Evolutionary conservation across 2,329 filamentous ascomycete species (phyloP).

Genomic region (Apiospora arundinis): DNA sequence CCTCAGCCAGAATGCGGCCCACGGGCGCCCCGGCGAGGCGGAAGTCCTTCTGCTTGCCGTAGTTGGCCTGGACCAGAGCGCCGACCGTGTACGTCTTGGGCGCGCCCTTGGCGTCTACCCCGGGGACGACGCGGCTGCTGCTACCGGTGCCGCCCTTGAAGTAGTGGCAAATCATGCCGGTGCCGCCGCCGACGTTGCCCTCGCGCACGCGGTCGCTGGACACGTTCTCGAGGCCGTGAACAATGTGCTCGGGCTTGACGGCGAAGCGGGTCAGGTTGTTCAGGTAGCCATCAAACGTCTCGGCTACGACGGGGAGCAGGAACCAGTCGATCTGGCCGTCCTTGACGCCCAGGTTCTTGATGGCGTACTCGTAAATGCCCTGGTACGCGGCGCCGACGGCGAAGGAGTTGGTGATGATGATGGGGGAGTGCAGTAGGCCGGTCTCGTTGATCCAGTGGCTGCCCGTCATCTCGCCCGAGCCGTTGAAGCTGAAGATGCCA

Average conservation of each 20-base stretch:
- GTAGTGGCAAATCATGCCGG: conserved; percentile 70
- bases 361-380: conserved; percentile 63
- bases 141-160: conserved; percentile 73
- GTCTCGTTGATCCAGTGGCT: conserved; percentile 68
- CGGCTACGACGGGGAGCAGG: conserved; percentile 63
- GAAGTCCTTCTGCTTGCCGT: conserved; percentile 63
- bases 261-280: conserved; percentile 63
- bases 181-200: conserved; percentile 70
- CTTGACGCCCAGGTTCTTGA: conserved; percentile 49
- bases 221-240: conserved; percentile 59
- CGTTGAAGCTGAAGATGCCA: conserved; percentile 67
- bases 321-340: conserved; percentile 58
- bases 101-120: conserved; percentile 44
- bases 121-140: conserved; percentile 61
- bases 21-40: conserved; percentile 66
- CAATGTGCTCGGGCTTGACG: conserved; percentile 59
- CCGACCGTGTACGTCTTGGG: conserved; percentile 61
- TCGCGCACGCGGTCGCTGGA: conserved; percentile 60
- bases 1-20: conserved; percentile 60
- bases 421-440: conserved; percentile 63
- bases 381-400: conserved; percentile 64
- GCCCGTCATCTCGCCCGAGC: conserved; percentile 67
- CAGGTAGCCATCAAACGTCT: conserved; percentile 69
- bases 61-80: conserved; percentile 70
- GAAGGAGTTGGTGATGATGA: conserved; percentile 65